phyloP scores from a whole-genome alignment of 345 rosid genomes.

The Pistacia vera region DNA sequence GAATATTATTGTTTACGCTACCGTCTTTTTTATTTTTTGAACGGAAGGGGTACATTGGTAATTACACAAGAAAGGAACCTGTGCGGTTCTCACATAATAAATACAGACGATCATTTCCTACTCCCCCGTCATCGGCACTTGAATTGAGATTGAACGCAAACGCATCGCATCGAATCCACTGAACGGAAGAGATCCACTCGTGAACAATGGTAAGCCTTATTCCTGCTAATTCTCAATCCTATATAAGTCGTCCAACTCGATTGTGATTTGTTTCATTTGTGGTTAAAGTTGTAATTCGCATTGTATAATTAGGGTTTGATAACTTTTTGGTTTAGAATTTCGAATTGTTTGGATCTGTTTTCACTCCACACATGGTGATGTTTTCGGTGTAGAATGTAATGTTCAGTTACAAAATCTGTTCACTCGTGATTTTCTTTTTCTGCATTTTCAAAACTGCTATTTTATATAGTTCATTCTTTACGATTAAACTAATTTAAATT shows the following conservation, averaged over 20 bases:
- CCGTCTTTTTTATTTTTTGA: no score
- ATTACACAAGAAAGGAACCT: background rate
- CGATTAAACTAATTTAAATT: background rate
- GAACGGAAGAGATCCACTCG: constrained; percentile 9
- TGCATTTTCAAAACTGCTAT: background rate
- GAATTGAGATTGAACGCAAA: background rate
- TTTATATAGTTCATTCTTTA: background rate
- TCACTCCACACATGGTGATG: background rate
- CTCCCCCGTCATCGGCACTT: background rate
- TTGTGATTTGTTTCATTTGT: constrained; percentile 2
- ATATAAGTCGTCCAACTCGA: no score
- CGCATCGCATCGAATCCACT: background rate
- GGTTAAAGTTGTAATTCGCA: background rate
- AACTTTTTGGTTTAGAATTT: background rate
- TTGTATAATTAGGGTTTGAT: constrained; percentile 22
- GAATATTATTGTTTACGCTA: no score
- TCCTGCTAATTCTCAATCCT: background rate
- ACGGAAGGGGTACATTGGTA: constrained; percentile 15
- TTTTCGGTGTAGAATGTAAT: background rate
- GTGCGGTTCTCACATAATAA: background rate
- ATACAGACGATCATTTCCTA: background rate
- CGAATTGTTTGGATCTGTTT: constrained; percentile 2
- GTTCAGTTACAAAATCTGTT: background rate
- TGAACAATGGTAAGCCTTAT: constrained; percentile 21
- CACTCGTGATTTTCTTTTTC: background rate